Percentiles rank a stretch among this genome's conserved stretches.
These are phyloP conservation scores for Castanea crenata DNA, from an alignment of 306 rosid species.

Conservation along the genomic window DNA sequence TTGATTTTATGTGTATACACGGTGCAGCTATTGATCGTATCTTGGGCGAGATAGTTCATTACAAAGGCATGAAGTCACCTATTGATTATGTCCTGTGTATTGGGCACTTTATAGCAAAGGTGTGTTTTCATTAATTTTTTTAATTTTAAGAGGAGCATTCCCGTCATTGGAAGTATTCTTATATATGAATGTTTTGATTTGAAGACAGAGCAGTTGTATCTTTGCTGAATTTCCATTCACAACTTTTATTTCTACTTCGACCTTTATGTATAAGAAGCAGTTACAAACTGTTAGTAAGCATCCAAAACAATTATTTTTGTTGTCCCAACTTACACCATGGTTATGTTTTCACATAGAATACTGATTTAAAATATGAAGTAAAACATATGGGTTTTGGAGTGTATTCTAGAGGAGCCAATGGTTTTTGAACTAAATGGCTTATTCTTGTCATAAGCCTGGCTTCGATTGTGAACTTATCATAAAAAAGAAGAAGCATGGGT, in stretches of 20 bases:
- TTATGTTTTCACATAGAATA: background rate
- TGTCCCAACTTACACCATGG: background rate
- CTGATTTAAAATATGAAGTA: too few species aligned
- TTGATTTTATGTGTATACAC: slow-evolving; percentile 37
- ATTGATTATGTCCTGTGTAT: slow-evolving; percentile 88
- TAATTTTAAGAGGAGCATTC: background rate
- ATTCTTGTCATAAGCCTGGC: too few species aligned
- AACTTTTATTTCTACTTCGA: background rate
- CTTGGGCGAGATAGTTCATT: slow-evolving; percentile 81
- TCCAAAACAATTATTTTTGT: background rate
- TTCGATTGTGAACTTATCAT: too few species aligned
- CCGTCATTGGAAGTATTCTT: background rate
- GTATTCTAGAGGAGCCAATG: too few species aligned
- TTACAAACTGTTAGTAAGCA: background rate
- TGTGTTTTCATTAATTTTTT: slow-evolving; percentile 26
- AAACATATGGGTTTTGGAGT: too few species aligned
- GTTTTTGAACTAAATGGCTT: too few species aligned
- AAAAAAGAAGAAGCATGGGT: too few species aligned
- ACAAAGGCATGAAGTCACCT: slow-evolving; percentile 79
- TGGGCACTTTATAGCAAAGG: slow-evolving; percentile 92
- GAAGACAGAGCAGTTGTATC: background rate
- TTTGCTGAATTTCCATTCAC: background rate
- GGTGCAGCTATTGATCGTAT: slow-evolving; percentile 96
- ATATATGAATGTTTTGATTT: background rate
- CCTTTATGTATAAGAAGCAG: background rate